These are phyloP conservation scores for Stemphylium lycopersici DNA, from an alignment of 2,329 filamentous ascomycete genomes.

Conservation along the genomic window DNA sequence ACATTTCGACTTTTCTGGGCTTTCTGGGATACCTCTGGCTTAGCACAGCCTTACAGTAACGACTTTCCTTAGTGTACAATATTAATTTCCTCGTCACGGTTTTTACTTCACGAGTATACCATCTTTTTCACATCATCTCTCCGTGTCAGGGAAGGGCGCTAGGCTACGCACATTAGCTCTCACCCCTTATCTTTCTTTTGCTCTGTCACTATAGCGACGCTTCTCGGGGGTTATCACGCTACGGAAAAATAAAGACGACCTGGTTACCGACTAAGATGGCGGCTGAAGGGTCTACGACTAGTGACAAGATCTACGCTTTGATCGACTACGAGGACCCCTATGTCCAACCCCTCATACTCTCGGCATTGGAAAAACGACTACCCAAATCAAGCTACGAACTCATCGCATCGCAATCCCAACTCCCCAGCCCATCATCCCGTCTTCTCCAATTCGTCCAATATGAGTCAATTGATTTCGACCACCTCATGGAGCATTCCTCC, in stretches of 20 bases:
- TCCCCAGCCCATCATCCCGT: constrained; percentile 55
- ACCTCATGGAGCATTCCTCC: constrained; percentile 66
- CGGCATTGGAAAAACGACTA: constrained; percentile 70
- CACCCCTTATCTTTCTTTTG: neutral
- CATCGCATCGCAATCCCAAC: constrained; percentile 58
- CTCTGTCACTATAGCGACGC: neutral
- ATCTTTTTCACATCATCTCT: too few species aligned
- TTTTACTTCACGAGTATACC: constrained; percentile 56
- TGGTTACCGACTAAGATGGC: constrained; percentile 18
- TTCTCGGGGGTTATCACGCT: neutral
- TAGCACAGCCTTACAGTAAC: constrained; percentile 19
- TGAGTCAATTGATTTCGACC: constrained; percentile 84
- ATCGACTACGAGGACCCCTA: constrained; percentile 88
- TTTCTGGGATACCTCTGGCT: constrained; percentile 17
- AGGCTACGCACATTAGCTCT: neutral
- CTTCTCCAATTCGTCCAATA: constrained; percentile 85
- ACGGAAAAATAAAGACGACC: neutral
- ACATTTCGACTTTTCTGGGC: constrained; percentile 28
- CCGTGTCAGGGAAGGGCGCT: too few species aligned
- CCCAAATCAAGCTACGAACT: constrained; percentile 62
- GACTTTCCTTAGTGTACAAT: constrained; percentile 27
- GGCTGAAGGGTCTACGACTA: neutral
- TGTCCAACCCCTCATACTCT: constrained; percentile 82
- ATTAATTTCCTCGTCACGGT: constrained; percentile 12
- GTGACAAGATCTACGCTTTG: constrained; percentile 66